Base-by-base conservation (phyloP, 345 rosid species). In the Fremontodendron californicum region DNA sequence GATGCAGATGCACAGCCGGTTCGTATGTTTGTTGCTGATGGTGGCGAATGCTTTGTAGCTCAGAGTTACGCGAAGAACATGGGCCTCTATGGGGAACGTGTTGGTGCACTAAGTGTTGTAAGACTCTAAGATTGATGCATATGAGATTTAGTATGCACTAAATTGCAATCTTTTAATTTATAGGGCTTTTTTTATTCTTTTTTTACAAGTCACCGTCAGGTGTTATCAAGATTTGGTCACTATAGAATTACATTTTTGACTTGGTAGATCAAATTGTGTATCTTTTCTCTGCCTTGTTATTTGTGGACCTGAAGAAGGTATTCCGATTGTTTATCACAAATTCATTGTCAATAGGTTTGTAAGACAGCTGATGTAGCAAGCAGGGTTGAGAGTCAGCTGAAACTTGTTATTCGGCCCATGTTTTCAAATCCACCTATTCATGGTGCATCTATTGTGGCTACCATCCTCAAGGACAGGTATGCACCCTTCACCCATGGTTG, bases 81-180 rank as follows among this genome's bases (percentile, higher is more conserved):
- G 97, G 98, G 98, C 49, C 92, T 94, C 52, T 92, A 94, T 70
- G 97, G 93, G 45, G 98, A 94, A 82, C 90, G 97, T 78, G 96
- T 94, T 81, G 98, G 98, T 78, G 98, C 98, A 73, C 89, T 94
- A 78, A 94, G 98, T 87, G 88, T 94, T 81, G 98, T 94, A 91
- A 87, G 97, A 76, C 69, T 62, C 77, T 40, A 4, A 23, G 33
- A 19, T 57, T 33, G 35, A 21, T 35, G 42, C 15, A 39, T 40
- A n/a, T 51, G 52, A 69, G 12, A 40, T 43, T 39, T 21, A 27
- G 9, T 18, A 42, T 45, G 33, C 16, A 18, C 13, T 43, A 27
- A 15, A 29, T 39, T 23, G 13, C 29, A 21, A 23, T 37, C 16
- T 57, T 37, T 39, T 27, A 12, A 74, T 21, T 55, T 12, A 23